A percentile compares a stretch with the other conserved stretches of the same genome.
phyloP scores from a whole-genome alignment of 192 early-diverging fungal genomes.

The Coemansia sp. region DNA sequence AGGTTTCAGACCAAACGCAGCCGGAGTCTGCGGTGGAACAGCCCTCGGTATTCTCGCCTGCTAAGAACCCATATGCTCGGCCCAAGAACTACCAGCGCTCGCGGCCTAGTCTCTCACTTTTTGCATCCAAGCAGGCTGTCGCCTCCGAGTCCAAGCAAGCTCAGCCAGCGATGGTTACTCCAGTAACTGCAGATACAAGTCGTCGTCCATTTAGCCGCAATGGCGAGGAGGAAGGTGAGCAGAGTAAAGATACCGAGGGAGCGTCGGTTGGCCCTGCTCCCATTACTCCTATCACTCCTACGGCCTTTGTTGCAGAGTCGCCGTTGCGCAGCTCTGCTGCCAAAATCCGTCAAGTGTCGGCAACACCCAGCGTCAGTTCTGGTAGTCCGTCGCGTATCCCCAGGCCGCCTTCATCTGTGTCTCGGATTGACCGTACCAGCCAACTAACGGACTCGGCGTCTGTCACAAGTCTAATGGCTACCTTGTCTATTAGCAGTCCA shows the following conservation, averaged over 20 bases:
- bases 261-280: background rate
- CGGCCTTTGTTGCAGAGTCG: constrained; percentile 6
- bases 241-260: background rate
- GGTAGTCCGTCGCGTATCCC: constrained; percentile 28
- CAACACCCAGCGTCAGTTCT: background rate
- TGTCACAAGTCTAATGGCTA: constrained; percentile 1
- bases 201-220: constrained; percentile 9
- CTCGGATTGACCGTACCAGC: background rate
- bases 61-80: constrained; percentile 9
- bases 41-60: background rate
- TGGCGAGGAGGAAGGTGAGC: background rate
- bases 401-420: constrained; percentile 13
- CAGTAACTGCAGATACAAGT: background rate
- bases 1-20: background rate
- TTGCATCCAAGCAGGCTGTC: background rate
- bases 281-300: background rate
- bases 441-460: constrained; percentile 7
- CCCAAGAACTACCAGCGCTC: constrained; percentile 9
- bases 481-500: background rate
- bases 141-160: background rate
- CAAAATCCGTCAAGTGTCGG: constrained; percentile 2
- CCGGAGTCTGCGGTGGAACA: background rate
- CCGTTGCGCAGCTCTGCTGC: background rate
- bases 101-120: background rate
- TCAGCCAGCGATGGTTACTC: background rate